These are phyloP conservation scores for Candida pini DNA, from an alignment of 805 yeast genomes.

Conservation along the genomic window DNA sequence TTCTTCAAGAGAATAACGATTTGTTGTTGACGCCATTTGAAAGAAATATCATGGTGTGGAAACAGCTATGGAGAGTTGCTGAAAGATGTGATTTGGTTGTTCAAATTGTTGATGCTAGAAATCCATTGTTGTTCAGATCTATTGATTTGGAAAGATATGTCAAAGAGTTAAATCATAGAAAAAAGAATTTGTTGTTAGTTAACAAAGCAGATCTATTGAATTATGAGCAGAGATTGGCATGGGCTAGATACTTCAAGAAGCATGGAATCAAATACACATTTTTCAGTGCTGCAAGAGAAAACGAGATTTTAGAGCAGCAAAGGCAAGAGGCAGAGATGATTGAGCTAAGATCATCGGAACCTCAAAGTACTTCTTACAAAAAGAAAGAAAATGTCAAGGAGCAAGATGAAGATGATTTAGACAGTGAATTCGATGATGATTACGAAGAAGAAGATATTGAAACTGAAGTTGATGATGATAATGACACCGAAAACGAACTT, in stretches of 20 bases:
- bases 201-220: conserved; percentile 91
- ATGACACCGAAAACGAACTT: conserved; percentile 19
- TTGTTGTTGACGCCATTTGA: conserved; percentile 92
- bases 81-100: conserved; percentile 92
- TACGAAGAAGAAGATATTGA: conserved; percentile 11
- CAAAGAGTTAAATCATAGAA: conserved; percentile 64
- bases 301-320: conserved; percentile 64
- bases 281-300: conserved; percentile 87
- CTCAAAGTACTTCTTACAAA: conserved; percentile 1
- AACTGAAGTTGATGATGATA: conserved; percentile 10
- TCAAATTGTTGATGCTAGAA: conserved; percentile 96
- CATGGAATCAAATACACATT: conserved; percentile 78
- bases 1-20: conserved; percentile 78
- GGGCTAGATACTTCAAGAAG: conserved; percentile 80
- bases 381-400: conserved; percentile 1
- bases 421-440: conserved; percentile 12
- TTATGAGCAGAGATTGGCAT: conserved; percentile 64
- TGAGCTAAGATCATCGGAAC: background rate
- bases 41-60: conserved; percentile 96
- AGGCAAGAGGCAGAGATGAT: conserved; percentile 35
- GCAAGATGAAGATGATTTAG: conserved; percentile 2
- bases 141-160: conserved; percentile 80
- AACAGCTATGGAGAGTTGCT: conserved; percentile 96
- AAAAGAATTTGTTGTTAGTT: conserved; percentile 75
- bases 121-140: conserved; percentile 86